Evolutionary conservation across 805 yeast genomes (phyloP), one percentile per base, ranked within the genome.

Genomic region (Suhomyces faveliae): DNA sequence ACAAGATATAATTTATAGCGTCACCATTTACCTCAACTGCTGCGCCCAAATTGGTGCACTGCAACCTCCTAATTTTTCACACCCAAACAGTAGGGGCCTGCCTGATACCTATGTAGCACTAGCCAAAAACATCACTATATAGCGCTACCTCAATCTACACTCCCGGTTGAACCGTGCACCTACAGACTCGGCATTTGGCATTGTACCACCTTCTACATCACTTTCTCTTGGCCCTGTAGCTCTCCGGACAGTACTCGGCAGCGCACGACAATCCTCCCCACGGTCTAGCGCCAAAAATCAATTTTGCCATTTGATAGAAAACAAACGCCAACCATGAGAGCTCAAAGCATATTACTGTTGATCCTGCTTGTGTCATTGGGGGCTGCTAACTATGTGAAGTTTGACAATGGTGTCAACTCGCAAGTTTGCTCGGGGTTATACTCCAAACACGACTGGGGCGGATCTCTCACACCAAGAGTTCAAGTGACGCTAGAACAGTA

Each of bases 361-460:
- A 17, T 25, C 15, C 27, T 35, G n/a, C 29, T 42, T 11, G 19
- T 20, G 17, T 17, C 42, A 22, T 17, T 43, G 27, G 61, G 39
- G 11, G 43, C 42, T 9, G 82, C 74, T 61, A 77, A 74, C 54
- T 65, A 69, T 59, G 85, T 77, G 24, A 60, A 61, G 21, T 73
- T 89, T 53, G 76, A 78, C 40, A 64, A 77, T 12, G 66, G 49
- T 4, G 22, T 59, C 9, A 68, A 78, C 42, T 73, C 84, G 13
- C 94, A 88, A 59, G 80, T 81, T 21, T 92, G 99, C 64, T 77
- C 90, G 4, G 99, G 99, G 29, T 85, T 92, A 83, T 92, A 92
- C 68, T 79, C 91, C 47, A 84, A 83, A 57, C 74, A 80, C 41
- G 96, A 91, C 60, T 88, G 96, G 91, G 86, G 89, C 42, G 99